Conservation (phyloP, 2,329 filamentous ascomycete genomes). For the Xylaria sp. region DNA sequence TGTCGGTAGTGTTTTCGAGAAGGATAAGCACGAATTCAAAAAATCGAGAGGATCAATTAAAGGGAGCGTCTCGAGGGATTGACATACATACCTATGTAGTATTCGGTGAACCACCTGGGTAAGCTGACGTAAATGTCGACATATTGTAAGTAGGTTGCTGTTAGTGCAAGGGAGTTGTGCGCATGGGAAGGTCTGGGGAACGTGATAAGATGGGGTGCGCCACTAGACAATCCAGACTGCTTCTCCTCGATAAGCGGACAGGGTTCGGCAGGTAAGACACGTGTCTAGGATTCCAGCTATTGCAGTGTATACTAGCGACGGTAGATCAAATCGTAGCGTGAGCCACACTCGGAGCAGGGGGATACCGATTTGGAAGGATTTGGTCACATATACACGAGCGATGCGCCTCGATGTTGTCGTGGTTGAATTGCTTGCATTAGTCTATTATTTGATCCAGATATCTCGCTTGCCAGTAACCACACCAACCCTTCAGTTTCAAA, state of each 20-base stretch:
- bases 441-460: slow-evolving; percentile 23
- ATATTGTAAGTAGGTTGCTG: slow-evolving; percentile 29
- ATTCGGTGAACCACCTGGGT: slow-evolving; percentile 15
- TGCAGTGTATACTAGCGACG: slow-evolving; percentile 6
- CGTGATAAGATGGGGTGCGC: slow-evolving; percentile 27
- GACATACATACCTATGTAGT: slow-evolving; percentile 28
- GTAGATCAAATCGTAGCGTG: slow-evolving; percentile 28
- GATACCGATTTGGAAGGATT: slow-evolving; percentile 25
- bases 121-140: slow-evolving; percentile 1
- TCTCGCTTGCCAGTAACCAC: slow-evolving; percentile 16
- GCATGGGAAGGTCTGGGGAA: slow-evolving; percentile 24
- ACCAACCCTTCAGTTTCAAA: slow-evolving; percentile 26
- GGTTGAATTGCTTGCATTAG: slow-evolving; percentile 30
- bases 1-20: slow-evolving; percentile 34
- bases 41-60: slow-evolving; percentile 23
- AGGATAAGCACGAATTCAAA: slow-evolving; percentile 11
- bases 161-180: slow-evolving; percentile 21
- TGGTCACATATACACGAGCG: slow-evolving; percentile 18
- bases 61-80: slow-evolving; percentile 33
- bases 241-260: slow-evolving; percentile 22
- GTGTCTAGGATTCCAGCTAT: slow-evolving; percentile 22
- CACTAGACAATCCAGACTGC: slow-evolving; percentile 15
- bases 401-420: slow-evolving; percentile 6
- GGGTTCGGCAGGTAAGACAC: slow-evolving; percentile 33
- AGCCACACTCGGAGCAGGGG: slow-evolving; percentile 27